These are phyloP conservation scores for Verticillium tricorpus DNA, from an alignment of 2,329 filamentous ascomycete genomes.

Conservation along the genomic window DNA sequence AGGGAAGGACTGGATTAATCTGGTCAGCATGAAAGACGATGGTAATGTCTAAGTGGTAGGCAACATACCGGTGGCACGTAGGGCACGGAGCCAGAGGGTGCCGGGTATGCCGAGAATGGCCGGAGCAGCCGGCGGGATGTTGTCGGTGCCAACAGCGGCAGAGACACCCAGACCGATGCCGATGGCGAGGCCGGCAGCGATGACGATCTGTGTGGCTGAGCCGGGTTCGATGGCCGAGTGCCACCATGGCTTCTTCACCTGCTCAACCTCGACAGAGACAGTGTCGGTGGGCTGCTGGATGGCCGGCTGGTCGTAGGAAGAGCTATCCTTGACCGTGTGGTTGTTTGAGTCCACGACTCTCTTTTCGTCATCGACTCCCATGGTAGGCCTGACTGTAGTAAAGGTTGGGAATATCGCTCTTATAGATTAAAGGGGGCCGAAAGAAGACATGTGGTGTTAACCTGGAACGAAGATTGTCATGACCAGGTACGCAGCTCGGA, in stretches of 20 bases:
- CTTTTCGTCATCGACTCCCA: slow-evolving; percentile 6
- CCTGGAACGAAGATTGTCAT: not conserved
- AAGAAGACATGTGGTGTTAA: not conserved
- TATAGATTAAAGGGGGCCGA: not conserved
- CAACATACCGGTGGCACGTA: slow-evolving; percentile 41
- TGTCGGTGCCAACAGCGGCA: slow-evolving; percentile 33
- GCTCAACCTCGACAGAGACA: slow-evolving; percentile 7
- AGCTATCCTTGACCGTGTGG: slow-evolving; percentile 12
- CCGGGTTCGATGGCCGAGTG: slow-evolving; percentile 34
- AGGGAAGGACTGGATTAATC: slow-evolving; percentile 37
- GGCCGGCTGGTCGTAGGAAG: slow-evolving; percentile 9
- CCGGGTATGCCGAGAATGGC: slow-evolving; percentile 43
- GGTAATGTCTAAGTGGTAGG: too few relatives aligned
- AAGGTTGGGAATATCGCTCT: not conserved
- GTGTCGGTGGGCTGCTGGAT: slow-evolving; percentile 5
- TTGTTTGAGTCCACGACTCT: slow-evolving; percentile 8
- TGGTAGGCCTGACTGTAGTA: not conserved
- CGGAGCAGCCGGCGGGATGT: slow-evolving; percentile 35
- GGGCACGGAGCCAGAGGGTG: slow-evolving; percentile 42
- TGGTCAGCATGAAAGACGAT: not conserved
- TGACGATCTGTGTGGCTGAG: slow-evolving; percentile 44
- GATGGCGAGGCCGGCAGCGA: slow-evolving; percentile 42
- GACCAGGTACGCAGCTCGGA: not conserved
- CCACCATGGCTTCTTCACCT: slow-evolving; percentile 27
- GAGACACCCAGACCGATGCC: slow-evolving; percentile 43